Base-by-base conservation (phyloP, 164 flowering plant species). In the Protea cynaroides region DNA sequence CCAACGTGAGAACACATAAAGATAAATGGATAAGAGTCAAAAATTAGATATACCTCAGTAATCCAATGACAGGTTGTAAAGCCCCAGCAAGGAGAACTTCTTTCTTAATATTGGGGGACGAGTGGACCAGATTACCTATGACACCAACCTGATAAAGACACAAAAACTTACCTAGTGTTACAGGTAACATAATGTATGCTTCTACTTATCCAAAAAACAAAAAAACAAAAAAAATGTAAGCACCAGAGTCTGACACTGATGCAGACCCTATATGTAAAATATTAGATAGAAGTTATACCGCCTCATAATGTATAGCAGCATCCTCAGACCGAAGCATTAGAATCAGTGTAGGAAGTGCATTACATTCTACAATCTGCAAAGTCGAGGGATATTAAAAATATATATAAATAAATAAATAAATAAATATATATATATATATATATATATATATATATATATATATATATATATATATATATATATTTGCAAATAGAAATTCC, bases 61-160 rank as follows among this genome's bases (percentile, higher is more conserved):
- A 72, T 56, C 94, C 88, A 77, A 95, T 92, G 65, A 92, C 97
- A 65, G 99, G 97, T 71, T 95, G 99, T 70, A 95, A 67, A 63
- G 99, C 99, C 59, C 99, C 99, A 63, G 97, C 96, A 61, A 74
- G 80, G 57, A 95, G 94, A 70, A 95, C 99, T 70, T 88, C 98
- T 71, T 85, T 92, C 82, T 95, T 95, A 61, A 95, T 92, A 73
- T 79, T 84, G 13, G 97, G 96, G 2, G 97, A 95, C 29, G 99
- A 95, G 67, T 95, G 99, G 4, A 95, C 99, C 73, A 95, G 77
- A 77, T 95, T 95, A 67, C 99, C 99, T 65, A 95, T 92, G 7
- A 95, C 99, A 60, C 99, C 99, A 80, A 95, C 99, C 99, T 95
- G 76, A 62, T 21, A 61, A 15, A 63, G 54, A 14, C 67, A 62